Evolutionary conservation across 2,329 filamentous ascomycete species (phyloP), one percentile per base, ranked within the genome.

Genomic region (Xylariaceae sp.): DNA sequence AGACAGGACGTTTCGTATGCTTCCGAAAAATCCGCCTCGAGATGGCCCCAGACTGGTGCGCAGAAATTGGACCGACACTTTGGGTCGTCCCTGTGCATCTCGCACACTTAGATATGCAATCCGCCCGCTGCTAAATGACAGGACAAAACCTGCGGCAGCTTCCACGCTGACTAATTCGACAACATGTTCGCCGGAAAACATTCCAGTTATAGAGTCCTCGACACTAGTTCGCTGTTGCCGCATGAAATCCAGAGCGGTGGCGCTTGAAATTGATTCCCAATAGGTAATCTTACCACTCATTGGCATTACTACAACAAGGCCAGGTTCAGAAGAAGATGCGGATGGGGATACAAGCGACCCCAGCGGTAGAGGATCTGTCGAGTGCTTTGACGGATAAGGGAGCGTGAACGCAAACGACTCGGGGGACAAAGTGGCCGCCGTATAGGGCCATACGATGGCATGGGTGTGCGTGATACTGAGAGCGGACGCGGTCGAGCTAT

Each of bases 241-340:
- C 65, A 92, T 88, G 39, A 95, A 82, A 58, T 88, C 89, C 51
- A 95, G 79, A 0, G 89, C 90, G 37, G 91, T 88, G 9, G 90
- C 91, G 69, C 85, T 91, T 52, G 92, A 91, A 59, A 97, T 88
- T 37, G 90, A 95, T 69, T 97, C 94, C 91, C 94, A 97, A 70
- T 94, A 97, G 42, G 89, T 86, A 49, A 97, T 84, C 70, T 86
- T 92, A 49, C 94, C 94, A 46, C 80, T 91, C 16, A 82, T 83
- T 12, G 92, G 88, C 74, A 92, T 89, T 36, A 97, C 80, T 36
- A 96, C 81, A 26, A 99, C 83, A 36, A 99, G 79, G 2, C 94
- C 94, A 32, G 92, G 87, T 62, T 95, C 88, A 46, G 84, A 83
- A n/a, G 83, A 84, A 4, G 86, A 85, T 10, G 88, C 85, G 5